Evolutionary conservation across 352 stramenopile species (phyloP).

Genomic region (Thalassiosira mediterranea): DNA sequence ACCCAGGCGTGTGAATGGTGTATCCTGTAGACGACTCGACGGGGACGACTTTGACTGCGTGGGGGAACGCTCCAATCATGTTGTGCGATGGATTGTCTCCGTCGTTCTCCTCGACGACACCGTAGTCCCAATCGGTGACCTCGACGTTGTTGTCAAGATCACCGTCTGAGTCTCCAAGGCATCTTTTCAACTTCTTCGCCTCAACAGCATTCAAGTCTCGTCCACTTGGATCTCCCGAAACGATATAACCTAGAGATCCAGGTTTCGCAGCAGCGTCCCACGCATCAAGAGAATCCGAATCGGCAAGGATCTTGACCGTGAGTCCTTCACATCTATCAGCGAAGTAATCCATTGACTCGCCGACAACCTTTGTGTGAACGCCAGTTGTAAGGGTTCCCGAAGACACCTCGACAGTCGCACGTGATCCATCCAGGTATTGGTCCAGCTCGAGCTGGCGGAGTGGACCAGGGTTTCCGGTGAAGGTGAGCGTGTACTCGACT

Average conservation of each 20-base stretch:
- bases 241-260: slow-evolving; percentile 60
- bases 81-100: slow-evolving; percentile 46
- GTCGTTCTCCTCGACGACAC: slow-evolving; percentile 49
- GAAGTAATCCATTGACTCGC: slow-evolving; percentile 79
- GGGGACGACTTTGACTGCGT: slow-evolving; percentile 64
- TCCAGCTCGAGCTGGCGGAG: slow-evolving; percentile 75
- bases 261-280: slow-evolving; percentile 45
- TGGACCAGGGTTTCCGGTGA: slow-evolving; percentile 70
- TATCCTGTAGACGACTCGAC: slow-evolving; percentile 34
- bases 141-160: slow-evolving; percentile 78
- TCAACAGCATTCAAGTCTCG: slow-evolving; percentile 41
- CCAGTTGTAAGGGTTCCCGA: slow-evolving; percentile 41
- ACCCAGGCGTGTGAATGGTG: slow-evolving; percentile 37
- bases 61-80: slow-evolving; percentile 61
- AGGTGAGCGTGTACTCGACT: slow-evolving; percentile 71
- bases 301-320: slow-evolving; percentile 63
- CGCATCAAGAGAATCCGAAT: slow-evolving; percentile 36
- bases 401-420: slow-evolving; percentile 58
- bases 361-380: slow-evolving; percentile 57
- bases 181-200: slow-evolving; percentile 76
- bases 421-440: slow-evolving; percentile 69
- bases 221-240: slow-evolving; percentile 38
- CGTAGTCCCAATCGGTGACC: slow-evolving; percentile 81
- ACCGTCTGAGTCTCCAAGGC: slow-evolving; percentile 77
- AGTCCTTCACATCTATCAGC: slow-evolving; percentile 68